Conservation (phyloP, 495 filamentous ascomycete genomes). For the Xylaria castorea region DNA sequence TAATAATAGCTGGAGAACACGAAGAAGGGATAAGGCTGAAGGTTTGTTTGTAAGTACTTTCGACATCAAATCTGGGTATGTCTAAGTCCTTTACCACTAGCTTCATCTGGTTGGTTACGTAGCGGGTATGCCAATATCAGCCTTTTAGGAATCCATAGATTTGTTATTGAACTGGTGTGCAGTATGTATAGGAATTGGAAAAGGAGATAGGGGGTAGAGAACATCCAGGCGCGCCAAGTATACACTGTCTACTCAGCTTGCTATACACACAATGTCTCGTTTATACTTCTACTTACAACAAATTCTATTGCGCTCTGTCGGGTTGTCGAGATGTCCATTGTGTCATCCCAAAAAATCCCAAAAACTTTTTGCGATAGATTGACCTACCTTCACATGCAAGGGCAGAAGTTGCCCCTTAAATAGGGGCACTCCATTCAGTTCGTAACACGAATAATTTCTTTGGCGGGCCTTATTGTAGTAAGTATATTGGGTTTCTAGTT, state of each 20-base stretch:
- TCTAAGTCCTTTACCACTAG: not conserved
- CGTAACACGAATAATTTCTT: not conserved
- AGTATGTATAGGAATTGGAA: not conserved
- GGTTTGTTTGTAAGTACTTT: not conserved
- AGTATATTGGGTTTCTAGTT: not conserved
- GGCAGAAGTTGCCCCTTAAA: not conserved
- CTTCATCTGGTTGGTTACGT: not conserved
- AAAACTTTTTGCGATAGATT: not conserved
- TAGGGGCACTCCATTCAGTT: conserved; percentile 8
- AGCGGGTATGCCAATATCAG: not conserved
- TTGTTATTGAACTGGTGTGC: not conserved
- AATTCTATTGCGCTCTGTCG: not conserved
- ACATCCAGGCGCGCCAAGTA: not conserved
- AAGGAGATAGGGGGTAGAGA: not conserved
- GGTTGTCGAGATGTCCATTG: not conserved
- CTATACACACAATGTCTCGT: not conserved
- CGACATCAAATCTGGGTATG: not conserved
- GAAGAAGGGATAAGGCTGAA: not conserved
- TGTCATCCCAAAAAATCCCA: not conserved
- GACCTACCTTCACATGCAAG: conserved; percentile 13
- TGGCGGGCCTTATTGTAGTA: not conserved
- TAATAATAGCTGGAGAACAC: not conserved
- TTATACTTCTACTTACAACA: not conserved
- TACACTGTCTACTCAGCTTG: not conserved
- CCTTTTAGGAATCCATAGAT: not conserved